Evolutionary conservation across 306 rosid species (phyloP), one percentile per base, ranked within the genome.

Genomic region (Castanea mollissima): DNA sequence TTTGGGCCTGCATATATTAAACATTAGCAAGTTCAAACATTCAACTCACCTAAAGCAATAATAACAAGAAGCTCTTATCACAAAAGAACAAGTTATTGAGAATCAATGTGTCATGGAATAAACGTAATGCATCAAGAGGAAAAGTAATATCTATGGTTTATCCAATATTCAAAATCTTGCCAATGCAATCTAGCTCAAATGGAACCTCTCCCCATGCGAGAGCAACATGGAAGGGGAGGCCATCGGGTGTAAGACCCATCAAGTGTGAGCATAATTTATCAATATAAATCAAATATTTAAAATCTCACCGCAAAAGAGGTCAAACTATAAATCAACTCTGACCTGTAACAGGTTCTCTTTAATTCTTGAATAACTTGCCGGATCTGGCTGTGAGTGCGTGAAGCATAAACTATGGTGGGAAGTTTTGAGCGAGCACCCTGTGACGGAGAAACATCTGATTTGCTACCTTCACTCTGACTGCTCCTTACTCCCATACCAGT

Each of bases 341-440:
- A 95, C 99, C 99, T 90, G 85, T 95, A 95, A 73, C 91, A 83
- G 63, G 92, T 92, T 81, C 90, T 89, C 83, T 92, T 91, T 84
- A 95, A 76, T 85, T 95, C 99, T 80, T 83, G 88, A 86, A 95
- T 87, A 18, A 95, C 99, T 91, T 95, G 99, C 49, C 96, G 99
- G 75, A 92, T 90, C 85, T 95, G 99, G 86, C 99, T 95, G 87
- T 95, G 99, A 76, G 99, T 95, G 74, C 99, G 98, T 3, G 97
- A 92, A 5, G 99, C 78, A 76, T 94, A 94, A 19, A 92, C 64
- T 25, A 95, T 91, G 68, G 95, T 82, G 71, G 98, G 91, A 84
- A 80, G 85, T 11, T 79, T 72, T 41, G 89, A 23, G 29, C 41
- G 72, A 65, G 49, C 60, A 1, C 92, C 78, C 79, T 86, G 90